phyloP scores from a whole-genome alignment of 192 early-diverging fungal species.

The Backusella psychrophila region DNA sequence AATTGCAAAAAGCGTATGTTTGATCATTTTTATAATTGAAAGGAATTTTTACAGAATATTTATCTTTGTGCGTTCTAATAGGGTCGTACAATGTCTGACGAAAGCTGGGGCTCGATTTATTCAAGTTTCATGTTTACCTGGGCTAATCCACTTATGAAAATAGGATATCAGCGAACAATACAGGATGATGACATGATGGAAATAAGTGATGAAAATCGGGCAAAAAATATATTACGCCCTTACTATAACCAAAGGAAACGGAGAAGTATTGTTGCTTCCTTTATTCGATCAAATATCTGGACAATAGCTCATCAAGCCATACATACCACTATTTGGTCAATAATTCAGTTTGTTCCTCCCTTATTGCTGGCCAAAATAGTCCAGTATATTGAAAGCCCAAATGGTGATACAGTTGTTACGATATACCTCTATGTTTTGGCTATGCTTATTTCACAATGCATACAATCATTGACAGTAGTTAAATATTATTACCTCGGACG shows the following conservation, averaged over 20 bases:
- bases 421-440: not conserved
- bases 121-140: not conserved
- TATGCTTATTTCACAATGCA: not conserved
- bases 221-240: not conserved
- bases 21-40: not conserved
- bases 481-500: not conserved
- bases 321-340: not conserved
- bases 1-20: not conserved
- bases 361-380: not conserved
- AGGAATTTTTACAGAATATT: not conserved
- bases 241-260: not conserved
- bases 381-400: not conserved
- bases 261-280: not conserved
- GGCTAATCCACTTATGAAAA: not conserved
- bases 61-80: not conserved
- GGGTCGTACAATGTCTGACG: not conserved
- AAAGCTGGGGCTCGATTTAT: not conserved
- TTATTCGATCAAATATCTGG: not conserved
- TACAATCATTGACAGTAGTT: not conserved
- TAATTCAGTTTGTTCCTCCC: not conserved
- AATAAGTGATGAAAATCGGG: not conserved
- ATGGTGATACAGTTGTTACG: not conserved
- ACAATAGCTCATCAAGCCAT: not conserved
- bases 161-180: not conserved
- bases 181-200: not conserved